Percentiles rank a stretch among this genome's conserved stretches.
Conservation (phyloP, 768 basidiomycete species). For the Russula olivacea region DNA sequence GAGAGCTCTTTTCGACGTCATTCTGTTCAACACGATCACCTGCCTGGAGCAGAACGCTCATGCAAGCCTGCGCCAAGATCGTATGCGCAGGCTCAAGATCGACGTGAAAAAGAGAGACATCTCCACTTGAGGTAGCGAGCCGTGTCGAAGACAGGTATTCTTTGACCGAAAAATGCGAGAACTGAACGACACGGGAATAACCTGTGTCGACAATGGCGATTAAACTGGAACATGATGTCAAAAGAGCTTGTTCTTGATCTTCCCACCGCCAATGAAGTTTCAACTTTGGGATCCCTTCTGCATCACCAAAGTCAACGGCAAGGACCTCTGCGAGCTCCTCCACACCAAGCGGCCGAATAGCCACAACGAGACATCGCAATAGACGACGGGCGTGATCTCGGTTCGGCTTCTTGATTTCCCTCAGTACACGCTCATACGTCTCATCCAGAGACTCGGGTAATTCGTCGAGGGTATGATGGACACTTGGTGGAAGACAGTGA, state of each 20-base stretch:
- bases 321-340: not conserved
- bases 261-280: not conserved
- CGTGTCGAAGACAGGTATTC: not conserved
- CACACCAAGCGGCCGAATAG: not conserved
- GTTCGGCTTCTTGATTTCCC: not conserved
- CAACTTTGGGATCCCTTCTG: not conserved
- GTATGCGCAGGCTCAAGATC: not conserved
- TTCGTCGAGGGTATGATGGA: not conserved
- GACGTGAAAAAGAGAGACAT: not conserved
- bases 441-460: not conserved
- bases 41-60: not conserved
- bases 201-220: not conserved
- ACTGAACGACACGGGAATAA: not conserved
- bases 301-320: not conserved
- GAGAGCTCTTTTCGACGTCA: not conserved
- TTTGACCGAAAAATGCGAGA: not conserved
- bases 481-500: not conserved
- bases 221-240: not conserved
- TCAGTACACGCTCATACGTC: not conserved
- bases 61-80: not conserved
- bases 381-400: not conserved
- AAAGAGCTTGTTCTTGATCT: not conserved
- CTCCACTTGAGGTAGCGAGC: not conserved
- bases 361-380: not conserved
- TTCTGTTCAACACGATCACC: not conserved